Conservation (phyloP, 345 rosid genomes). For the Gossypium ekmanianum region DNA sequence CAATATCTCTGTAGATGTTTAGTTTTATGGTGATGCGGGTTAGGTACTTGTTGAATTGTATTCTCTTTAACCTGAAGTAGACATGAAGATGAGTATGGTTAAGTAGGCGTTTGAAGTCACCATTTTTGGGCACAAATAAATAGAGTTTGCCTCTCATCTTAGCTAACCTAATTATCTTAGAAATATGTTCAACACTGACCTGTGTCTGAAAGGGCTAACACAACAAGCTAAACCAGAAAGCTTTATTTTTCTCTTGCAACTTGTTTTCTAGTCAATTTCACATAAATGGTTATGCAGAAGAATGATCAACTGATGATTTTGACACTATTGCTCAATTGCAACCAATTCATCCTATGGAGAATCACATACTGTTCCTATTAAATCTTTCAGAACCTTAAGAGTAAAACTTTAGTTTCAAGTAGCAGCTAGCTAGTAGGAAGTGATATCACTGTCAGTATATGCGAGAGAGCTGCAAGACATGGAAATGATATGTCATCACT, state of each 20-base stretch:
- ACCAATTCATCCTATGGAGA: constrained; percentile 54
- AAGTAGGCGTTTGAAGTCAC: background rate
- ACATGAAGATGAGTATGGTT: too few relatives aligned
- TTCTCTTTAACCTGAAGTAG: too few relatives aligned
- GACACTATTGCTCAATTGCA: constrained; percentile 32
- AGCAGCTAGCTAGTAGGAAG: background rate
- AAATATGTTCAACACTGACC: background rate
- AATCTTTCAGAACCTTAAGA: background rate
- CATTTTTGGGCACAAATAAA: background rate
- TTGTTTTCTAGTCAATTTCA: background rate
- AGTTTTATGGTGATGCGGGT: background rate
- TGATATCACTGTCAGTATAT: background rate
- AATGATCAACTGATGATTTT: constrained; percentile 37
- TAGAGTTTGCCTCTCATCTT: background rate
- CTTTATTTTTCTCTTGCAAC: background rate
- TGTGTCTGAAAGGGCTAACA: background rate
- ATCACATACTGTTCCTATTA: constrained; percentile 46
- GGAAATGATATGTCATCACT: constrained; percentile 43
- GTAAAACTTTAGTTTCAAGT: background rate
- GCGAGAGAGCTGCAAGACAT: constrained; percentile 35
- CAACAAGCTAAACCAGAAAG: background rate
- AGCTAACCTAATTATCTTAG: background rate
- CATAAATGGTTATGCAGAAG: constrained; percentile 15
- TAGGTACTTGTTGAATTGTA: background rate
- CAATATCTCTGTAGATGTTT: background rate